Percentiles rank a stretch among this genome's conserved stretches.
Evolutionary conservation across 2,329 filamentous ascomycete species (phyloP).

Genomic region (Escovopsis weberi): DNA sequence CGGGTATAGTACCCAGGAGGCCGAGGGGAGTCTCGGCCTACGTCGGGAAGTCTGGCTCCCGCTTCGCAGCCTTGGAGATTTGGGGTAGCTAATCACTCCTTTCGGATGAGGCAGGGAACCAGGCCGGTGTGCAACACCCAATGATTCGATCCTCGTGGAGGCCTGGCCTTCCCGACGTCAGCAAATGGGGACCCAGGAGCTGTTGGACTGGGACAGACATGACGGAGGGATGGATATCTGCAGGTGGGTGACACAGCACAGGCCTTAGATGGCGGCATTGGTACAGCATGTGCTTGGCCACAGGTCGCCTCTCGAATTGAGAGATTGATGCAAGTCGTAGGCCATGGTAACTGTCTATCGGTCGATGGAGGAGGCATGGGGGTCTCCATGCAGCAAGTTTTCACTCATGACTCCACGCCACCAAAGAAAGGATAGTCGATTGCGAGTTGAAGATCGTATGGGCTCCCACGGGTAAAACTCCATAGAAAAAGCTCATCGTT

Average conservation of each 20-base stretch:
- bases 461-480: background rate
- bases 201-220: background rate
- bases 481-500: background rate
- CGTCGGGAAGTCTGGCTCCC: conserved; percentile 3
- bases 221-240: background rate
- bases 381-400: background rate
- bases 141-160: conserved; percentile 3
- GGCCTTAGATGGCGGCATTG: background rate
- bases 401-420: background rate
- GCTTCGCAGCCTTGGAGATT: conserved; percentile 2
- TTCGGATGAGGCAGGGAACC: no score
- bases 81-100: background rate
- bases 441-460: no score
- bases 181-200: background rate
- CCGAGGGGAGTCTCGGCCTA: conserved; percentile 9
- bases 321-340: no score
- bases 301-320: no score
- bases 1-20: no score
- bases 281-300: no score
- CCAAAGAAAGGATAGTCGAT: no score
- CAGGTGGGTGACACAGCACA: background rate
- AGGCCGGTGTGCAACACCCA: no score
- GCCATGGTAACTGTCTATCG: no score
- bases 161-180: conserved; percentile 2
- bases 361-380: background rate